These are phyloP conservation scores for Globisporangium barbulae DNA, from an alignment of 352 stramenopile genomes.

Conservation along the genomic window DNA sequence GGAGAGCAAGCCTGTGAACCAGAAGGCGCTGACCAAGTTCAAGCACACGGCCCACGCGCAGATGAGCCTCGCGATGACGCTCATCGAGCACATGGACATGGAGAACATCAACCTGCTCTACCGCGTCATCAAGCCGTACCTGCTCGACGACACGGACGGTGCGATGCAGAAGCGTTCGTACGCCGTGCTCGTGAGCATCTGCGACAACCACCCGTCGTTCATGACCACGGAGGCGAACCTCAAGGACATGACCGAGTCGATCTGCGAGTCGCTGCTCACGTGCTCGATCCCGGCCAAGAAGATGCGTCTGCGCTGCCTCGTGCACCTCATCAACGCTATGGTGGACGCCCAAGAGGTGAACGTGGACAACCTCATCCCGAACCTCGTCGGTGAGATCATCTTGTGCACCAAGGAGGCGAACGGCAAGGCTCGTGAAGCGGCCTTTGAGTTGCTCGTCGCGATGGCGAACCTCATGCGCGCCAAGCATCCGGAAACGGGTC, in stretches of 20 bases:
- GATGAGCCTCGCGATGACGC: constrained; percentile 74
- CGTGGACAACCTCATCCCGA: constrained; percentile 84
- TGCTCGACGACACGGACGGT: constrained; percentile 83
- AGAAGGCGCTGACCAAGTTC: constrained; percentile 49
- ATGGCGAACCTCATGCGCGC: constrained; percentile 75
- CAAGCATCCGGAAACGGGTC: constrained; percentile 62
- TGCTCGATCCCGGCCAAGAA: constrained; percentile 95
- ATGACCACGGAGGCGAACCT: constrained; percentile 76
- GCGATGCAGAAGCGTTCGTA: constrained; percentile 90
- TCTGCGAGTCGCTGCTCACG: constrained; percentile 93
- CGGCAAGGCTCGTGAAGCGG: constrained; percentile 88
- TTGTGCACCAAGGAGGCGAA: constrained; percentile 97
- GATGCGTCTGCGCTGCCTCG: constrained; percentile 92
- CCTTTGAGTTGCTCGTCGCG: constrained; percentile 81
- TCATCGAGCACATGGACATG: constrained; percentile 77
- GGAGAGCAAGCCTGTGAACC: constrained; percentile 23
- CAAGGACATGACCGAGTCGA: constrained; percentile 90
- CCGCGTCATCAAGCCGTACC: constrained; percentile 86
- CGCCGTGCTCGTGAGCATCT: constrained; percentile 82
- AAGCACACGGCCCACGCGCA: constrained; percentile 68
- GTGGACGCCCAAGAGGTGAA: constrained; percentile 71
- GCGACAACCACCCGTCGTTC: constrained; percentile 79
- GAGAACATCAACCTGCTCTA: constrained; percentile 78
- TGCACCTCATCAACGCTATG: constrained; percentile 76
- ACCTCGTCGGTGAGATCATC: constrained; percentile 94